Evolutionary conservation across 164 flowering plant genomes (phyloP).

Genomic region (Paratinospora sagittata): DNA sequence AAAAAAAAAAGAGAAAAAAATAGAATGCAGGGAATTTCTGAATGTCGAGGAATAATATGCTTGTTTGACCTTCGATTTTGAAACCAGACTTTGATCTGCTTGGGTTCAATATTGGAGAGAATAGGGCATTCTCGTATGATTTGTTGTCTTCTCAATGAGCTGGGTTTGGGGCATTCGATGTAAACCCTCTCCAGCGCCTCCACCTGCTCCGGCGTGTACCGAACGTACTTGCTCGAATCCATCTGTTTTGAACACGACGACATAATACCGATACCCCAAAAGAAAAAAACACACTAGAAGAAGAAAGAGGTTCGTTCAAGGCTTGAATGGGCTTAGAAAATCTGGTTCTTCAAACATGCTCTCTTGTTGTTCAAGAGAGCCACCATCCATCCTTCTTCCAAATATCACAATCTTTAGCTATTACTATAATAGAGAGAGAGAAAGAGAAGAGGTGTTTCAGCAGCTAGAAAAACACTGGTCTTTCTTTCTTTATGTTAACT

Average conservation of each 20-base stretch:
- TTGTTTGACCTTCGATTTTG: constrained; percentile 78
- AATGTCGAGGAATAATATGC: not conserved
- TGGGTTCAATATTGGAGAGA: constrained; percentile 91
- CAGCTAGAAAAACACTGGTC: too few relatives aligned
- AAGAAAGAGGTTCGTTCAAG: not conserved
- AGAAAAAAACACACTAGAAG: not conserved
- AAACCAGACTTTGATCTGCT: constrained; percentile 99
- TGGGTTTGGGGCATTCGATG: constrained; percentile 96
- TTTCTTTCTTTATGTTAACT: too few relatives aligned
- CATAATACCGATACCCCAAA: not conserved
- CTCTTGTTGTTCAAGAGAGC: constrained; percentile 77
- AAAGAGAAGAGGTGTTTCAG: too few relatives aligned
- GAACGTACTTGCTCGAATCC: constrained; percentile 71
- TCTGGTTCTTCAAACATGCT: constrained; percentile 33
- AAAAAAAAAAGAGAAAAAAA: not conserved
- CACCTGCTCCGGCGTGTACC: constrained; percentile 98
- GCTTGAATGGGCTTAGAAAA: not conserved
- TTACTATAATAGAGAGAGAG: constrained; percentile 8
- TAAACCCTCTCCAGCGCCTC: constrained; percentile 96
- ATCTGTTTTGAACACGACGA: not conserved
- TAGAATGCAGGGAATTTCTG: not conserved
- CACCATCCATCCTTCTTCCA: constrained; percentile 58
- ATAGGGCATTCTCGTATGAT: constrained; percentile 91
- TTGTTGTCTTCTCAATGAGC: constrained; percentile 91
- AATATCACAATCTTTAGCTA: constrained; percentile 24